Conservation (phyloP, 2,329 filamentous ascomycete genomes). For the Emydomyces testavorans region DNA sequence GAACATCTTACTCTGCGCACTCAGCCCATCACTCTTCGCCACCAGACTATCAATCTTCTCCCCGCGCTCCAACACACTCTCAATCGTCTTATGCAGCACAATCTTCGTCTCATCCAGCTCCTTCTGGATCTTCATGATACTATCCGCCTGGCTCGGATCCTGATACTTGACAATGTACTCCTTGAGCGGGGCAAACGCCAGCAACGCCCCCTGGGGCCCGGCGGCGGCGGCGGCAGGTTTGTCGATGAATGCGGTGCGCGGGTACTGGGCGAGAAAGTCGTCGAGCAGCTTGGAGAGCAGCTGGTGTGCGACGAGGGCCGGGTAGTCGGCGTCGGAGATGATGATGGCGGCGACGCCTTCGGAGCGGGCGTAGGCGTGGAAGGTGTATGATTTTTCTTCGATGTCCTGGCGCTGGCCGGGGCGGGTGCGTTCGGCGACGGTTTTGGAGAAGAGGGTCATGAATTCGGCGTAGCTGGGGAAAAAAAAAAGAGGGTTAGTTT, state of each 20-base stretch:
- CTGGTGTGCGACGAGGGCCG: conserved; percentile 35
- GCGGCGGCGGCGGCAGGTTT: conserved; percentile 37
- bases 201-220: too few relatives aligned
- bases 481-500: conserved; percentile 11
- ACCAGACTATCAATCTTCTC: conserved; percentile 96
- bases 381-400: conserved; percentile 36
- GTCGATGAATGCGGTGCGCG: conserved; percentile 52
- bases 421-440: conserved; percentile 71
- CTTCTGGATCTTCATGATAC: conserved; percentile 89
- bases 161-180: conserved; percentile 72
- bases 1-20: conserved; percentile 93
- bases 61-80: conserved; percentile 58
- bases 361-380: conserved; percentile 65
- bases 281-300: conserved; percentile 66
- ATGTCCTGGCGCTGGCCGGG: conserved; percentile 66
- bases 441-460: conserved; percentile 77
- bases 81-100: conserved; percentile 88
- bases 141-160: conserved; percentile 78
- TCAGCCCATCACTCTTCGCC: conserved; percentile 82
- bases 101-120: conserved; percentile 97
- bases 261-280: conserved; percentile 65
- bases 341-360: conserved; percentile 66
- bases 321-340: conserved; percentile 47
- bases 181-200: conserved; percentile 65
- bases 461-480: conserved; percentile 48